A percentile compares a stretch with the other conserved stretches of the same genome.
Conservation (phyloP, 2,329 filamentous ascomycete species). For the Diaporthe citriasiana region DNA sequence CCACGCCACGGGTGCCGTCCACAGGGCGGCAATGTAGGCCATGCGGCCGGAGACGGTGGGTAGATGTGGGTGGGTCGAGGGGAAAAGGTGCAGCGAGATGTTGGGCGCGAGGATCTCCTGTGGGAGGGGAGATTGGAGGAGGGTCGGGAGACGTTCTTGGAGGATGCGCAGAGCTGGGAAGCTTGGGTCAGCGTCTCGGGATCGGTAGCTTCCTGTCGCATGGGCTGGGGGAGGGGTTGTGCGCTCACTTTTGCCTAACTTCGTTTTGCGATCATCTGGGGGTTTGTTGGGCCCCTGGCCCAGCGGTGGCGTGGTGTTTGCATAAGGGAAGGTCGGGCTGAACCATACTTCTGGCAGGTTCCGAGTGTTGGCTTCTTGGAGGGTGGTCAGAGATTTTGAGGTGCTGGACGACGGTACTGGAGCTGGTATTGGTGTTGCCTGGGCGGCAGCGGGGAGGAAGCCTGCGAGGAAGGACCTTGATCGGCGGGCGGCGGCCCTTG, state of each 20-base stretch:
- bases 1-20: slow-evolving; percentile 97
- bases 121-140: slow-evolving; percentile 76
- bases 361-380: slow-evolving; percentile 47
- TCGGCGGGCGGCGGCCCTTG: slow-evolving; percentile 46
- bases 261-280: slow-evolving; percentile 70
- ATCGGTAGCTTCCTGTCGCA: neutral
- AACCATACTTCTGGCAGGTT: slow-evolving; percentile 60
- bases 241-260: slow-evolving; percentile 72
- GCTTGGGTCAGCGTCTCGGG: neutral
- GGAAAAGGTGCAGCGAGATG: slow-evolving; percentile 79
- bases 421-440: slow-evolving; percentile 38
- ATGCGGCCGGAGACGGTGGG: slow-evolving; percentile 93
- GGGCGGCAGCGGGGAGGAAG: slow-evolving; percentile 35
- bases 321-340: slow-evolving; percentile 54
- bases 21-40: slow-evolving; percentile 91
- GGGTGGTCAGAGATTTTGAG: slow-evolving; percentile 43
- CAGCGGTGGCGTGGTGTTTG: slow-evolving; percentile 45
- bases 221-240: neutral
- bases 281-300: slow-evolving; percentile 51
- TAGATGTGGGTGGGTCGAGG: slow-evolving; percentile 86
- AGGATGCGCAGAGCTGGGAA: slow-evolving; percentile 72
- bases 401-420: slow-evolving; percentile 34
- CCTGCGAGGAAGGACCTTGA: slow-evolving; percentile 43
- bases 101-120: slow-evolving; percentile 83
- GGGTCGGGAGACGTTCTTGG: slow-evolving; percentile 75